Percentiles rank a stretch among this genome's conserved stretches.
These are phyloP conservation scores for Phytophthora vignae DNA, from an alignment of 352 stramenopile genomes.

Conservation along the genomic window DNA sequence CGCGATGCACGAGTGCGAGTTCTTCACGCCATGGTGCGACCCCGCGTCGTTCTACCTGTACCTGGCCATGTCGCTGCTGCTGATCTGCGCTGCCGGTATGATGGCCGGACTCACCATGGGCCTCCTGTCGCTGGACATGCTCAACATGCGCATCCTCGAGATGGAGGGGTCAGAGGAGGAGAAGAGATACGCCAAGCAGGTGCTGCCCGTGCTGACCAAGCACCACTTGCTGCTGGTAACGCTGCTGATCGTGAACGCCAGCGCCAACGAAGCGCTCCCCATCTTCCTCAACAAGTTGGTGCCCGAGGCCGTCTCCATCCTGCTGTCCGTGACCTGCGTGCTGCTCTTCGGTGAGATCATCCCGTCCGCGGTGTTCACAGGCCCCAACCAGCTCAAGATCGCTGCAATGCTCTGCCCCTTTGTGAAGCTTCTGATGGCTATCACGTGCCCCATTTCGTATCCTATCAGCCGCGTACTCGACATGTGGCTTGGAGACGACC, in stretches of 20 bases:
- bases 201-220: conserved; percentile 90
- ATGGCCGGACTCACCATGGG: conserved; percentile 86
- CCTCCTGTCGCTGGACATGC: conserved; percentile 79
- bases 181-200: conserved; percentile 75
- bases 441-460: conserved; percentile 91
- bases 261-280: conserved; percentile 94
- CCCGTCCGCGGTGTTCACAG: conserved; percentile 96
- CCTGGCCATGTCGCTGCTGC: conserved; percentile 49
- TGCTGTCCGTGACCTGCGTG: conserved; percentile 96
- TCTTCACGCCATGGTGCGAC: conserved; percentile 72
- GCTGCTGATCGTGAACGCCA: conserved; percentile 94
- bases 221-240: conserved; percentile 96
- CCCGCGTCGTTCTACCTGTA: conserved; percentile 67
- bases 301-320: conserved; percentile 86
- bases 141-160: conserved; percentile 84
- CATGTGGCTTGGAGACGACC: conserved; percentile 82
- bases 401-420: conserved; percentile 84
- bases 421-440: conserved; percentile 86
- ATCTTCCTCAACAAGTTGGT: conserved; percentile 94
- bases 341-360: conserved; percentile 98
- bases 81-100: conserved; percentile 69
- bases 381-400: conserved; percentile 93
- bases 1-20: conserved; percentile 46
- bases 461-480: conserved; percentile 94
- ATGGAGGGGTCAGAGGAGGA: conserved; percentile 78